These are phyloP conservation scores for Suhomyces terraborum DNA, from an alignment of 1,139 yeast species.

Conservation along the genomic window DNA sequence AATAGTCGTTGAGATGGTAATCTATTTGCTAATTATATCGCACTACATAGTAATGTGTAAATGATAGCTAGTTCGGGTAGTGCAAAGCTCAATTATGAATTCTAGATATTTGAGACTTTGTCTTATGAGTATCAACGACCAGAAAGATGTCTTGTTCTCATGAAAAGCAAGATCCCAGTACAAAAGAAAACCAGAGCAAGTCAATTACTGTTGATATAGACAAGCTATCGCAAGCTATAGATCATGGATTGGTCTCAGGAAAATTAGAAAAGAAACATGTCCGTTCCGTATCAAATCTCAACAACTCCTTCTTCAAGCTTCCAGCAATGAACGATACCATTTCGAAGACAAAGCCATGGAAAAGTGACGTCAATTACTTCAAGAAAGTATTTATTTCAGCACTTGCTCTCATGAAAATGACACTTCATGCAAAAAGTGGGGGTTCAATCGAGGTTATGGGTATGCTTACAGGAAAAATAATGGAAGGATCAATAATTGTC, in stretches of 20 bases:
- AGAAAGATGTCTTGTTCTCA: constrained; percentile 8
- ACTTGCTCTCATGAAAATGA: constrained; percentile 76
- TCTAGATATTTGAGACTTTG: neutral
- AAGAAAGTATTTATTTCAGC: constrained; percentile 68
- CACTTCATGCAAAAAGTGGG: constrained; percentile 80
- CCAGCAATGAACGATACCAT: constrained; percentile 18
- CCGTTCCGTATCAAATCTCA: constrained; percentile 1
- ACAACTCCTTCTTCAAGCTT: constrained; percentile 11
- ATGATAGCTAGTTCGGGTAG: neutral
- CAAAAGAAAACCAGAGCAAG: neutral
- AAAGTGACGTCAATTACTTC: constrained; percentile 58
- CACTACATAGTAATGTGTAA: neutral
- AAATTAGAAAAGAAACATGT: neutral
- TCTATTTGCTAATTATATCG: neutral
- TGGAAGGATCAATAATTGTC: constrained; percentile 61
- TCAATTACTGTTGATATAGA: constrained; percentile 12
- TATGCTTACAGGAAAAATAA: constrained; percentile 79
- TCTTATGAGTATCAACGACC: neutral
- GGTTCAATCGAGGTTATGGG: constrained; percentile 97
- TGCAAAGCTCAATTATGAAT: neutral
- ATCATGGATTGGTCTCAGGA: neutral
- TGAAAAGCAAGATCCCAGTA: neutral
- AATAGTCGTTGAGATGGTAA: neutral
- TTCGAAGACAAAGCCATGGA: constrained; percentile 40
- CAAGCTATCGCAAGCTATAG: constrained; percentile 12